Conservation (phyloP, 306 rosid species). For the Prunus kanzakura region DNA sequence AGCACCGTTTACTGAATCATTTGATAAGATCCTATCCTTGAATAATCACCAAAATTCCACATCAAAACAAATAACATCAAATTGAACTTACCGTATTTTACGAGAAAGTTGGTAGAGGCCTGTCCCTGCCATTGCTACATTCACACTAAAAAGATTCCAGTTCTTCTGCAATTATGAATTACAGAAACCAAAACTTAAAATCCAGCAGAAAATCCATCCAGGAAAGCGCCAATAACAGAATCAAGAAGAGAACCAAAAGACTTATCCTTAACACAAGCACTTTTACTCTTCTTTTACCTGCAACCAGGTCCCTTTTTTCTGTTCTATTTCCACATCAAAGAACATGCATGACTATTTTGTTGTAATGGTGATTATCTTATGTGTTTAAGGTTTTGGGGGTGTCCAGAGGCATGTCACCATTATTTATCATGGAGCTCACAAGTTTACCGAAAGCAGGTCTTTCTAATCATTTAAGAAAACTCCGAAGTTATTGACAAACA, state of each 20-base stretch:
- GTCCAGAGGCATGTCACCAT: not conserved
- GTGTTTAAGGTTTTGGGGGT: not conserved
- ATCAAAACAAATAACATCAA: not conserved
- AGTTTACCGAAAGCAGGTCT: not conserved
- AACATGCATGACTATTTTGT: not conserved
- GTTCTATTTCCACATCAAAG: not conserved
- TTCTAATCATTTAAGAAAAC: not conserved
- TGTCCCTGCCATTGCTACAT: constrained; percentile 87
- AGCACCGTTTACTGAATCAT: not conserved
- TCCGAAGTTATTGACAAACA: not conserved
- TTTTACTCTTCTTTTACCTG: not conserved
- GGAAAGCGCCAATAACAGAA: not conserved
- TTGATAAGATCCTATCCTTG: not conserved
- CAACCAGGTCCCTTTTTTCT: not conserved
- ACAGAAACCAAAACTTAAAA: constrained; percentile 8
- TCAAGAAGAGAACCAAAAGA: not conserved
- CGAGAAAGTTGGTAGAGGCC: constrained; percentile 88
- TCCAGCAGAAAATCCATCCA: not conserved
- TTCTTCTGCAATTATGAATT: constrained; percentile 64
- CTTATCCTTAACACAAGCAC: not conserved
- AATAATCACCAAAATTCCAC: not conserved
- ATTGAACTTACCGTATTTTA: constrained; percentile 60
- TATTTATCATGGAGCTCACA: not conserved
- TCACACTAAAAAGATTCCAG: constrained; percentile 93
- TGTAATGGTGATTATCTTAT: not conserved